phyloP scores from a whole-genome alignment of 2,329 filamentous ascomycete genomes.

The Botrytis paeoniae region DNA sequence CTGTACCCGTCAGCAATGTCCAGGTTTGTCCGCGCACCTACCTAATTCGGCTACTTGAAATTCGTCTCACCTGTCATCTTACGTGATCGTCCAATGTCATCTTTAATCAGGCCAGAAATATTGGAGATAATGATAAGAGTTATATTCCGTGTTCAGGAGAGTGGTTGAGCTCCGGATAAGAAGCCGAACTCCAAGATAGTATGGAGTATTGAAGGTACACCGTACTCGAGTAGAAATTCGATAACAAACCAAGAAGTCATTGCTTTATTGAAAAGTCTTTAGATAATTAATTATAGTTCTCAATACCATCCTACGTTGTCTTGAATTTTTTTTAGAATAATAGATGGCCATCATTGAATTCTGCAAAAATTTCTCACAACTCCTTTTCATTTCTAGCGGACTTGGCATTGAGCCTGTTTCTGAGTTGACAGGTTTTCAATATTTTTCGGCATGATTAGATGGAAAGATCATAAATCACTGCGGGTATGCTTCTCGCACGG shows the following conservation, averaged over 20 bases:
- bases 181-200: background rate
- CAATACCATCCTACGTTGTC: background rate
- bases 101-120: background rate
- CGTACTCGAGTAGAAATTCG: background rate
- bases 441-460: background rate
- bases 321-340: accelerated
- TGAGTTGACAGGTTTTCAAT: background rate
- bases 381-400: background rate
- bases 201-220: background rate
- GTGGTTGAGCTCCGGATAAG: background rate
- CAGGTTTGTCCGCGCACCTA: background rate
- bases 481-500: no score
- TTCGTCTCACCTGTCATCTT: background rate
- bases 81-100: background rate
- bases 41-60: background rate
- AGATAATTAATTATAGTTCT: background rate
- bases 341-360: background rate
- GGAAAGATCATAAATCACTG: background rate
- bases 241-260: background rate
- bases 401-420: background rate
- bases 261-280: background rate
- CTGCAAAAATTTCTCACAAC: background rate
- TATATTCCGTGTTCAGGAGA: background rate
- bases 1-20: background rate
- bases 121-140: background rate